A percentile compares a stretch with the other conserved stretches of the same genome.
These are phyloP conservation scores for Atkinsonella texensis DNA, from an alignment of 2,329 filamentous ascomycete species.

Conservation along the genomic window DNA sequence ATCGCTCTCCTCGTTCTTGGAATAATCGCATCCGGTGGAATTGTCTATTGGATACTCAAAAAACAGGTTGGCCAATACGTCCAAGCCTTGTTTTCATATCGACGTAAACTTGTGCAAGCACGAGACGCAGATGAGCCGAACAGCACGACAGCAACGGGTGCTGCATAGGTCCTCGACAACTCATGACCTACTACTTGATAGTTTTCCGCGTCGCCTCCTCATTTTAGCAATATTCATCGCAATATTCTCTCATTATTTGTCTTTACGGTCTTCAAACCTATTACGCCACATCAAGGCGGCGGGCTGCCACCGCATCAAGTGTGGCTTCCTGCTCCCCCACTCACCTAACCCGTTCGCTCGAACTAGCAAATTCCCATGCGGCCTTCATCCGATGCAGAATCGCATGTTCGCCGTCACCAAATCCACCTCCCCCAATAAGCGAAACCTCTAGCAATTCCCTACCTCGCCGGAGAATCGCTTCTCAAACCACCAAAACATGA, in stretches of 20 bases:
- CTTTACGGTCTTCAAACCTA: no score
- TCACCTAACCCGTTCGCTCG: background rate
- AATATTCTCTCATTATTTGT: no score
- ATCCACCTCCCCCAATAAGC: background rate
- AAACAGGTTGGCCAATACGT: constrained; percentile 19
- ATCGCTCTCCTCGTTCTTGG: constrained; percentile 22
- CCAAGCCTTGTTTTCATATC: constrained; percentile 13
- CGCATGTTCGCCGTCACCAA: background rate
- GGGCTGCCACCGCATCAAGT: background rate
- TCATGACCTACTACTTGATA: no score
- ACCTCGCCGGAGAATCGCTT: background rate
- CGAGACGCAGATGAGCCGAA: background rate
- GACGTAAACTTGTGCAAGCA: background rate
- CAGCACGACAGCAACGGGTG: background rate
- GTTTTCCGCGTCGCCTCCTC: no score
- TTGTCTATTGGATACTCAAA: constrained; percentile 19
- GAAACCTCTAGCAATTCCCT: background rate
- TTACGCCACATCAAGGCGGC: background rate
- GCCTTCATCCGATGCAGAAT: background rate
- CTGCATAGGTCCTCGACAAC: background rate
- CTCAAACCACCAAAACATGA: constrained; percentile 12
- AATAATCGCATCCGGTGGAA: constrained; percentile 17
- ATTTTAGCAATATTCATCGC: no score
- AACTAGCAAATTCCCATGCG: background rate
- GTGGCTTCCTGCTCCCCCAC: background rate